Percentiles rank a stretch among this genome's conserved stretches.
These are phyloP conservation scores for Helotiales sp. DNA, from an alignment of 2,329 filamentous ascomycete species.

Conservation along the genomic window DNA sequence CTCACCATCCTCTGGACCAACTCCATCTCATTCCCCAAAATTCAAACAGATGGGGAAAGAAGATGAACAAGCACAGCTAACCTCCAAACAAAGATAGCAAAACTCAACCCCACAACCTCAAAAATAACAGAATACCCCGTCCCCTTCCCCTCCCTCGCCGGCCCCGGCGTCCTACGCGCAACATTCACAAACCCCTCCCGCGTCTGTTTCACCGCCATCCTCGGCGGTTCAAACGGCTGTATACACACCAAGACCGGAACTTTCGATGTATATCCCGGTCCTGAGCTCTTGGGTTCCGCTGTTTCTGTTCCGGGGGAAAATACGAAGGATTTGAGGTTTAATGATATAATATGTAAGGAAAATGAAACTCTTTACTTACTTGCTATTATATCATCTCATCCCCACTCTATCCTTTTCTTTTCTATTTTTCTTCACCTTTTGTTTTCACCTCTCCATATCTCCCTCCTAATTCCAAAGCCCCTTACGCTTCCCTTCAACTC, in stretches of 20 bases:
- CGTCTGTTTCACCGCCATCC: neutral
- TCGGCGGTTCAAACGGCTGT: neutral
- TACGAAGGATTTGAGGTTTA: neutral
- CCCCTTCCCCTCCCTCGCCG: neutral
- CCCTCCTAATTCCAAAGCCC: too few relatives aligned
- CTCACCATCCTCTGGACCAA: neutral
- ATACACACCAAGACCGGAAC: neutral
- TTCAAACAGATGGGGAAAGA: too few relatives aligned
- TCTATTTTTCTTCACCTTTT: neutral
- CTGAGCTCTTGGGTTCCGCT: neutral
- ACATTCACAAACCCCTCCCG: neutral
- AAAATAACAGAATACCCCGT: neutral
- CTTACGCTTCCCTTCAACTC: too few relatives aligned
- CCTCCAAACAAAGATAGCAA: neutral
- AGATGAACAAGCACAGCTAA: neutral
- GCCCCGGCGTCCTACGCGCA: neutral
- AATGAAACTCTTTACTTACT: too few relatives aligned
- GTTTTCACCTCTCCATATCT: neutral
- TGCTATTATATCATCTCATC: too few relatives aligned
- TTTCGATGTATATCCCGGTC: neutral
- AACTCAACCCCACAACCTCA: neutral
- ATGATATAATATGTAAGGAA: neutral
- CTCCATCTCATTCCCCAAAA: too few relatives aligned
- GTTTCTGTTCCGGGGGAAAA: neutral
- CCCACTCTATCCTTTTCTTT: neutral